phyloP scores from a whole-genome alignment of 75 land plant genomes.

The Adiantum capillusveneris region DNA sequence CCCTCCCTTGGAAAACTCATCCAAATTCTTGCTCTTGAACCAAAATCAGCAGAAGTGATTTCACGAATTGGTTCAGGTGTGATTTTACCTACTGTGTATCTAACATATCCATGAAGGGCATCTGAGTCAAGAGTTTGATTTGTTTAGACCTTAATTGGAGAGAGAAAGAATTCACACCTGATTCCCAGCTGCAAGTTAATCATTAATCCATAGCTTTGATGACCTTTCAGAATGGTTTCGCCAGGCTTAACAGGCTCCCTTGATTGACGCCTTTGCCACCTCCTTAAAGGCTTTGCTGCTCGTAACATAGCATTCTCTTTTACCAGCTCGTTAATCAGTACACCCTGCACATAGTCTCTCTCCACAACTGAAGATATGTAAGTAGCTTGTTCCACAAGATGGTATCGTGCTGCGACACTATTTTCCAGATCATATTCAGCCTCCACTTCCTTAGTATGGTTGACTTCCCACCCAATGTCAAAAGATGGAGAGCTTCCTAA shows the following conservation, averaged over 20 bases:
- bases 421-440: too few species aligned
- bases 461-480: too few species aligned
- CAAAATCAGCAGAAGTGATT: slow-evolving; percentile 69
- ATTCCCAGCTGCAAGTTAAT: slow-evolving; percentile 95
- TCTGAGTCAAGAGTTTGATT: neutral
- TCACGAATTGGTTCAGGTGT: slow-evolving; percentile 86
- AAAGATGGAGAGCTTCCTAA: too few species aligned
- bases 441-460: too few species aligned
- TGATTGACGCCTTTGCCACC: slow-evolving; percentile 12
- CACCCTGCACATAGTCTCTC: slow-evolving; percentile 72
- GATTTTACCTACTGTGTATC: slow-evolving; percentile 93
- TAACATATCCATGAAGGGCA: slow-evolving; percentile 8
- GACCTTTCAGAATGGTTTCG: slow-evolving; percentile 64
- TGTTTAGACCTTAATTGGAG: neutral
- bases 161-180: slow-evolving; percentile 40
- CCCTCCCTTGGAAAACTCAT: slow-evolving; percentile 84
- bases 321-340: slow-evolving; percentile 41
- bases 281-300: slow-evolving; percentile 26
- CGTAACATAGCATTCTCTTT: slow-evolving; percentile 21
- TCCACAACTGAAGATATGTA: slow-evolving; percentile 27
- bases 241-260: slow-evolving; percentile 44
- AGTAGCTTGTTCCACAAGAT: too few species aligned
- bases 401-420: too few species aligned
- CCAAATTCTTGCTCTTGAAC: slow-evolving; percentile 70
- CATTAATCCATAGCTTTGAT: slow-evolving; percentile 96